These are phyloP conservation scores for Entomortierella beljakovae DNA, from an alignment of 192 early-diverging fungal species.

Conservation along the genomic window DNA sequence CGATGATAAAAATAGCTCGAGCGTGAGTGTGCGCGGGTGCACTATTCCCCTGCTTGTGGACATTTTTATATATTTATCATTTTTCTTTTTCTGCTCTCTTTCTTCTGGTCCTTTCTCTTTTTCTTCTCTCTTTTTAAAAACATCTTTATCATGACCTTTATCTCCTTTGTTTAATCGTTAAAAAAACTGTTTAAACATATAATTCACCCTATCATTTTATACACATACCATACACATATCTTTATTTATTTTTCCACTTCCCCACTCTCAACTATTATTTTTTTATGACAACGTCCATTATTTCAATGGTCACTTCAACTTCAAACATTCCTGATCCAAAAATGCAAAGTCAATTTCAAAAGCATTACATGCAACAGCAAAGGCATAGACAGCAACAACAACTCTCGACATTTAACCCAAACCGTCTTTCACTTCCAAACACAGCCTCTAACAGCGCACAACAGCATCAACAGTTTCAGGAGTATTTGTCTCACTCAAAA, in stretches of 20 bases:
- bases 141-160: too few species aligned
- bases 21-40: too few species aligned
- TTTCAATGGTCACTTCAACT: conserved; percentile 1
- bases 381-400: conserved; percentile 24
- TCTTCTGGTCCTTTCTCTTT: too few species aligned
- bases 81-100: too few species aligned
- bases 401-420: conserved; percentile 26
- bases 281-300: neutral
- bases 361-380: conserved; percentile 11
- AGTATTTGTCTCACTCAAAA: neutral
- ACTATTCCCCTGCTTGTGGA: too few species aligned
- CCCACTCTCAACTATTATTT: neutral
- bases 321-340: conserved; percentile 3
- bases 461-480: conserved; percentile 7
- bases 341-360: conserved; percentile 10
- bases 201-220: too few species aligned
- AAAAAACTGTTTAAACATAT: too few species aligned
- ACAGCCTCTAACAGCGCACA: conserved; percentile 2
- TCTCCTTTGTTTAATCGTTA: too few species aligned
- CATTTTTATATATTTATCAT: too few species aligned
- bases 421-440: conserved; percentile 27
- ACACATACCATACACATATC: neutral
- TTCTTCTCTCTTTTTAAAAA: too few species aligned
- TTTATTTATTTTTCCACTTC: neutral
- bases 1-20: too few species aligned